These are phyloP conservation scores for Candolleomyces eurysporus DNA, from an alignment of 768 basidiomycete species.

Conservation along the genomic window DNA sequence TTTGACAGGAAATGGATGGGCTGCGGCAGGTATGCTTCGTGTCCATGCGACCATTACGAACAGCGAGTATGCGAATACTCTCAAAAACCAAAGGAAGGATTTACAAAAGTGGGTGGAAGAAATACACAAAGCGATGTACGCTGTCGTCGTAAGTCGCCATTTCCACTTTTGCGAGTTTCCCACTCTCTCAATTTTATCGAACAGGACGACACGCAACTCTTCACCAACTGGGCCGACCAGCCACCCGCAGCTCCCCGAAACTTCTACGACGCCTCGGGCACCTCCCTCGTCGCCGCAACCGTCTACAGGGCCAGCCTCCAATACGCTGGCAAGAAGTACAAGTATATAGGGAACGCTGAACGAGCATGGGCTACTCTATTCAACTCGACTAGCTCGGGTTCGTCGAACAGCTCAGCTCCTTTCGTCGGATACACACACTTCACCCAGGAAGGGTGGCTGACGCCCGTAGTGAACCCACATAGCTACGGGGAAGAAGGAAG, in stretches of 20 bases:
- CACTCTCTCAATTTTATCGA: background rate
- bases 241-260: constrained; percentile 33
- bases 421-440: constrained; percentile 42
- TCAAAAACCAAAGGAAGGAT: constrained; percentile 54
- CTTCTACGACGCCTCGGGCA: constrained; percentile 73
- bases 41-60: constrained; percentile 73
- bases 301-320: constrained; percentile 72
- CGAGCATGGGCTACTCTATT: constrained; percentile 10
- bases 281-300: constrained; percentile 71
- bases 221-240: constrained; percentile 72
- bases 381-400: constrained; percentile 6
- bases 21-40: constrained; percentile 82
- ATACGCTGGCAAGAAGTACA: constrained; percentile 35
- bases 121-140: constrained; percentile 73
- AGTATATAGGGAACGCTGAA: constrained; percentile 58
- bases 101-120: constrained; percentile 66
- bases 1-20: constrained; percentile 79
- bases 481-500: constrained; percentile 34
- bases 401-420: background rate
- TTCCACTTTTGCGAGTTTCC: constrained; percentile 8
- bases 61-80: constrained; percentile 49
- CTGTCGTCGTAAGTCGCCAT: constrained; percentile 44
- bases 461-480: constrained; percentile 75
- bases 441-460: constrained; percentile 60
- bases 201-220: constrained; percentile 49